These are phyloP conservation scores for Cucumis melo DNA, from an alignment of 306 rosid species.

Conservation along the genomic window DNA sequence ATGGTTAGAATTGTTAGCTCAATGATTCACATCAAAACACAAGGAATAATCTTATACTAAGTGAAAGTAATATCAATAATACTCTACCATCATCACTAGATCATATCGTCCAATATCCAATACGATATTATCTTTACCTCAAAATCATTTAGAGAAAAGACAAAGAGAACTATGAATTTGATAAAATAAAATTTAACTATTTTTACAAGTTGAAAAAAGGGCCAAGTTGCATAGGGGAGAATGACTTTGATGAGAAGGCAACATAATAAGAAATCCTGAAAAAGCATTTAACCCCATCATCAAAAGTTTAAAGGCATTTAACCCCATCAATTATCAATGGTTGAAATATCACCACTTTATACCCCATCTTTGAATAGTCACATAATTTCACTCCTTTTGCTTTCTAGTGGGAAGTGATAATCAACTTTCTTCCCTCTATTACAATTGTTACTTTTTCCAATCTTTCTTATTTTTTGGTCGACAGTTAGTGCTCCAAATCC, in stretches of 20 bases:
- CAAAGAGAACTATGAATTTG: too few species aligned
- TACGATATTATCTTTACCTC: too few species aligned
- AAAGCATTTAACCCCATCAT: conserved; percentile 5
- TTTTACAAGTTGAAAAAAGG: too few species aligned
- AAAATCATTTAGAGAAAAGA: too few species aligned
- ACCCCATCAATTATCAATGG: conserved; percentile 1
- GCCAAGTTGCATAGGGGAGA: neutral
- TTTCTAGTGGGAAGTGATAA: neutral
- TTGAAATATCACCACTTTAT: neutral
- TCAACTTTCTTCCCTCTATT: neutral
- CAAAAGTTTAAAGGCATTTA: neutral
- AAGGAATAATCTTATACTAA: too few species aligned
- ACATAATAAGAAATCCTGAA: neutral
- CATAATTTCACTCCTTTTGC: conserved; percentile 4
- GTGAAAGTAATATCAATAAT: too few species aligned
- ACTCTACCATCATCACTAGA: too few species aligned
- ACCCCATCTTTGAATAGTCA: conserved; percentile 3
- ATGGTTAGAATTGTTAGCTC: too few species aligned
- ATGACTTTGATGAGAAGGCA: neutral
- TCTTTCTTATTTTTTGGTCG: neutral
- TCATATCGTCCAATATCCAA: too few species aligned
- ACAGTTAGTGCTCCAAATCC: neutral
- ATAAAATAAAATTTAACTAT: too few species aligned
- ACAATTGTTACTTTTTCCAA: neutral
- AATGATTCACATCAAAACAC: too few species aligned